These are phyloP conservation scores for Candida alai DNA, from an alignment of 805 yeast genomes.

Conservation along the genomic window DNA sequence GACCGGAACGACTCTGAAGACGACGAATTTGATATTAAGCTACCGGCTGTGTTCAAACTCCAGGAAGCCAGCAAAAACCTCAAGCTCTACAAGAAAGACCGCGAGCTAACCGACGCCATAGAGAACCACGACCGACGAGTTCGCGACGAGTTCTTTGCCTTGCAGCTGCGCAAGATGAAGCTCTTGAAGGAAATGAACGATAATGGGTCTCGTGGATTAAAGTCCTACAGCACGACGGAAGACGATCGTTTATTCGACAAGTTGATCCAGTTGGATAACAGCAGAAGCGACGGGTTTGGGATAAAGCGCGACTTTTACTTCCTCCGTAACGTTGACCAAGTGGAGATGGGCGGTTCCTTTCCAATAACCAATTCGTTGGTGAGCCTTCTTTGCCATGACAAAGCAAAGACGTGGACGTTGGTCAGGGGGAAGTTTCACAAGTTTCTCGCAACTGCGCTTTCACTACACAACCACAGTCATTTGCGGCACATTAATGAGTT, in stretches of 20 bases:
- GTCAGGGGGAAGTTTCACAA: not conserved
- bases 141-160: conserved; percentile 12
- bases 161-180: conserved; percentile 12
- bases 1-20: not conserved
- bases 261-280: conserved; percentile 6
- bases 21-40: conserved; percentile 17
- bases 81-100: conserved; percentile 17
- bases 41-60: conserved; percentile 26
- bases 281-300: conserved; percentile 8
- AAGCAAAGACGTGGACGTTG: not conserved
- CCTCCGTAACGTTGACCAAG: too few relatives aligned
- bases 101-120: conserved; percentile 18
- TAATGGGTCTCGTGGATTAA: conserved; percentile 22
- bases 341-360: not conserved
- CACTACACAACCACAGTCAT: conserved; percentile 3
- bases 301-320: conserved; percentile 23
- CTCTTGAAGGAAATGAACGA: conserved; percentile 28
- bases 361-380: conserved; percentile 2
- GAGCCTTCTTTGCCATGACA: not conserved
- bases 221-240: conserved; percentile 14
- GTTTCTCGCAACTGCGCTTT: conserved; percentile 2
- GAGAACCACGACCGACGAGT: conserved; percentile 15
- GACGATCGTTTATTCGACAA: conserved; percentile 19
- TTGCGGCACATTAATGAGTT: conserved; percentile 5
- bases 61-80: conserved; percentile 26